Evolutionary conservation across 1,139 yeast species (phyloP), one percentile per base, ranked within the genome.

Genomic region (Hanseniaspora uvarum): DNA sequence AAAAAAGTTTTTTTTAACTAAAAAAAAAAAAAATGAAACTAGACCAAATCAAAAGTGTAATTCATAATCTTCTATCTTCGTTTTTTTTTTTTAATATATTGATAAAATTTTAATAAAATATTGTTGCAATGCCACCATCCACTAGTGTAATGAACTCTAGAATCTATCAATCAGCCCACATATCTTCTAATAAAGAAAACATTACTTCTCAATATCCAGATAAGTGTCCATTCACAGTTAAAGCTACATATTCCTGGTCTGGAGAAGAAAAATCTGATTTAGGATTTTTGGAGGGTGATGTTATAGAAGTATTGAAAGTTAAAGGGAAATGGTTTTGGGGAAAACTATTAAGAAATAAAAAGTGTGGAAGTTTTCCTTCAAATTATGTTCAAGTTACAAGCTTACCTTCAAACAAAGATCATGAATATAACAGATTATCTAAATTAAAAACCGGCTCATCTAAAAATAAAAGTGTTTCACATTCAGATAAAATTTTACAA

Each of bases 241-340:
- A 78, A 63, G 86, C 95, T 31, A 75, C 75, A 53, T 86, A 83
- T 60, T 85, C 94, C n/a, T 86, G 95, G 94, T 80, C 94, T 19
- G 95, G 94, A 26, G 92, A 84, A 65, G 80, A 84, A 63, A 85
- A 82, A 50, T 87, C 86, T 44, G 96, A 92, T 64, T 74, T 92
- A 52, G 97, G 97, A 1, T 92, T 92, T 66, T 76, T 89, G 46
- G 97, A 92, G 69, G 95, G 94, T 55, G 97, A 92, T 65, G 71
- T 86, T 49, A 85, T 92, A 61, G 95, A 88, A 59, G 95, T 92
- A 6, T 74, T 79, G 46, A 76, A 82, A 60, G 88, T 92, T 8
- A 95, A 89, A 64, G 95, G 94, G 23, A 81, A 83, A 62, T 87
- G 95, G 94, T 88, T 94, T 85, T 85, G 80, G 62, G 98, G 98